Evolutionary conservation across 305 asterid genomes (phyloP).

Genomic region (Solanum aculeatissimum): DNA sequence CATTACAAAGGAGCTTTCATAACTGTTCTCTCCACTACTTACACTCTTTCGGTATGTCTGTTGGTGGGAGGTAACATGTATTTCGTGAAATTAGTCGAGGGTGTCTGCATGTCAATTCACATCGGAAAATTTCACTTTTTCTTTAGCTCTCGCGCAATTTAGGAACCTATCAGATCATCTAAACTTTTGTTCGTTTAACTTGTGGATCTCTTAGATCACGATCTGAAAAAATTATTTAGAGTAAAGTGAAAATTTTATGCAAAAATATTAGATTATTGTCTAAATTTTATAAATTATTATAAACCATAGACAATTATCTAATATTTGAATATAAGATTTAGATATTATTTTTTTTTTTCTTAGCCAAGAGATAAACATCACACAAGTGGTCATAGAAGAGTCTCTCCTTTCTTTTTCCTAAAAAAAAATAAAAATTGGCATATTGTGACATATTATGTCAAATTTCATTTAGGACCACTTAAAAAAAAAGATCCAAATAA

Average conservation of each 20-base stretch:
- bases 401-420: background rate
- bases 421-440: no score
- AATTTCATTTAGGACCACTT: background rate
- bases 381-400: background rate
- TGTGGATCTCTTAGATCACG: background rate
- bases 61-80: background rate
- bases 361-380: background rate
- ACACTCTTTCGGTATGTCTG: background rate
- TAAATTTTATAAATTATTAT: background rate
- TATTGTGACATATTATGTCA: background rate
- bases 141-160: background rate
- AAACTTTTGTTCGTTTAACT: background rate
- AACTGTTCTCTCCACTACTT: background rate
- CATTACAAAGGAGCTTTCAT: background rate
- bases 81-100: background rate
- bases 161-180: background rate
- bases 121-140: no score
- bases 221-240: background rate
- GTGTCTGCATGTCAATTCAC: background rate
- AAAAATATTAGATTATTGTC: background rate
- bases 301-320: background rate
- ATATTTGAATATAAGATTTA: background rate
- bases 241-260: background rate
- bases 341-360: background rate
- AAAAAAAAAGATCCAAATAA: background rate